Percentiles rank a stretch among this genome's conserved stretches.
These are phyloP conservation scores for Macrocystidia cucumis DNA, from an alignment of 1,284 basidiomycete genomes.

Conservation along the genomic window DNA sequence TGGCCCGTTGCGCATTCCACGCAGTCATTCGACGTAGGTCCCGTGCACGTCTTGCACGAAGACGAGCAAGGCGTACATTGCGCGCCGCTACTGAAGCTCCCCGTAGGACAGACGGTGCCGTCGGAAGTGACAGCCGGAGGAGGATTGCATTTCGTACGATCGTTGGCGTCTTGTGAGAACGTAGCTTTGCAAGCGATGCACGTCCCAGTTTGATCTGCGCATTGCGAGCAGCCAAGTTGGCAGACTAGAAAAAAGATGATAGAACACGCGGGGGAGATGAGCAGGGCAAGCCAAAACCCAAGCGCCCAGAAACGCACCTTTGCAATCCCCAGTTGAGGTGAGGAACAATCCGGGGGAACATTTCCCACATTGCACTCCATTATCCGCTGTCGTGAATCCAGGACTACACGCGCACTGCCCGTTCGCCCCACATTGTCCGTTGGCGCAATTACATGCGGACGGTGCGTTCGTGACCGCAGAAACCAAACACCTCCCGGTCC, in stretches of 20 bases:
- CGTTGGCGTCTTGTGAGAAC: conserved; percentile 59
- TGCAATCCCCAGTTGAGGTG: conserved; percentile 60
- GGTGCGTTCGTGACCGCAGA: conserved; percentile 41
- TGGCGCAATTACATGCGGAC: conserved; percentile 68
- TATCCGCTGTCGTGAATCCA: conserved; percentile 64
- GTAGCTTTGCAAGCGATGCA: conserved; percentile 66
- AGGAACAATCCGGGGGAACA: conserved; percentile 73
- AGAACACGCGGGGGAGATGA: too few relatives aligned
- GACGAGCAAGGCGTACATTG: conserved; percentile 54
- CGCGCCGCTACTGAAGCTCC: conserved; percentile 52
- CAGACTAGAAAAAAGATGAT: conserved; percentile 38
- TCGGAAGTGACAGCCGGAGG: conserved; percentile 37
- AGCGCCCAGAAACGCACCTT: conserved; percentile 35
- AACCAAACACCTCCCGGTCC: conserved; percentile 60
- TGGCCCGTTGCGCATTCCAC: conserved; percentile 53
- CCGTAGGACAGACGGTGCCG: conserved; percentile 55
- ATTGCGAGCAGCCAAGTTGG: conserved; percentile 60
- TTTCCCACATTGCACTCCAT: conserved; percentile 66
- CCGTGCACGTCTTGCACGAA: conserved; percentile 64
- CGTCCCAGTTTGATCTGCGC: conserved; percentile 55
- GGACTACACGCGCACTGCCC: conserved; percentile 68
- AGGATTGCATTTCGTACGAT: conserved; percentile 60
- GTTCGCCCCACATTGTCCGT: conserved; percentile 60
- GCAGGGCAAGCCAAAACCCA: conserved; percentile 3
- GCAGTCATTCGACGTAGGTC: conserved; percentile 62